Conservation (phyloP, 23 red algal genomes). For the Pyropia haitanensis region DNA sequence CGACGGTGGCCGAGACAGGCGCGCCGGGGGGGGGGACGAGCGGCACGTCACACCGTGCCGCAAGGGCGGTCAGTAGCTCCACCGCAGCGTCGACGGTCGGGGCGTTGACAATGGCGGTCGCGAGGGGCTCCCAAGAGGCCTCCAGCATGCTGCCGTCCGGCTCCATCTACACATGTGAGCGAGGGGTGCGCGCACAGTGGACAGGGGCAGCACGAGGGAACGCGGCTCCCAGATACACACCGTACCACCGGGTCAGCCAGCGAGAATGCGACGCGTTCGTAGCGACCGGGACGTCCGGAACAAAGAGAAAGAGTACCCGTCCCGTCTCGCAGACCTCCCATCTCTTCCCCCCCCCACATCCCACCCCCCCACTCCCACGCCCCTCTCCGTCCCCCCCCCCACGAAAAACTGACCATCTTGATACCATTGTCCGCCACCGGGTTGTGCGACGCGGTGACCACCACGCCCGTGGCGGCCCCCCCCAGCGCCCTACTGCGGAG, state of each 20-base stretch:
- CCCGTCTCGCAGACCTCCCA: too few relatives aligned
- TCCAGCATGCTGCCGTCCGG: slow-evolving; percentile 61
- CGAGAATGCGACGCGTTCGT: too few relatives aligned
- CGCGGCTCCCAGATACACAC: too few relatives aligned
- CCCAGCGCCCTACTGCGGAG: slow-evolving; percentile 26
- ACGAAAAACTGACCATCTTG: slow-evolving; percentile 41
- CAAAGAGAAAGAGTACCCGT: too few relatives aligned
- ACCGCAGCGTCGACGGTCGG: neutral
- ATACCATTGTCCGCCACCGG: slow-evolving; percentile 79
- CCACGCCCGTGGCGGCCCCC: slow-evolving; percentile 59
- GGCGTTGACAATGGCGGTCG: slow-evolving; percentile 51
- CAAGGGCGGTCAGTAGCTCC: slow-evolving; percentile 1
- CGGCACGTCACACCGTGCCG: slow-evolving; percentile 10
- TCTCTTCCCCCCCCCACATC: neutral
- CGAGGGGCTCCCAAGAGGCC: slow-evolving; percentile 48
- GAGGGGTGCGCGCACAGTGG: too few relatives aligned
- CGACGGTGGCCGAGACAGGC: slow-evolving; percentile 15
- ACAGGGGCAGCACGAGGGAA: too few relatives aligned
- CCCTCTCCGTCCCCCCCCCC: slow-evolving; percentile 7
- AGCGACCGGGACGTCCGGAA: too few relatives aligned
- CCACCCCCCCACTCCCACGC: slow-evolving; percentile 7
- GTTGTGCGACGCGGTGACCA: slow-evolving; percentile 98
- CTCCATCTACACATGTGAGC: slow-evolving; percentile 1
- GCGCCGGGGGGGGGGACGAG: neutral
- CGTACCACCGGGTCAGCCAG: too few relatives aligned